Base-by-base conservation (phyloP, 2,329 filamentous ascomycete species). In the Aspergillus spinulosporus region DNA sequence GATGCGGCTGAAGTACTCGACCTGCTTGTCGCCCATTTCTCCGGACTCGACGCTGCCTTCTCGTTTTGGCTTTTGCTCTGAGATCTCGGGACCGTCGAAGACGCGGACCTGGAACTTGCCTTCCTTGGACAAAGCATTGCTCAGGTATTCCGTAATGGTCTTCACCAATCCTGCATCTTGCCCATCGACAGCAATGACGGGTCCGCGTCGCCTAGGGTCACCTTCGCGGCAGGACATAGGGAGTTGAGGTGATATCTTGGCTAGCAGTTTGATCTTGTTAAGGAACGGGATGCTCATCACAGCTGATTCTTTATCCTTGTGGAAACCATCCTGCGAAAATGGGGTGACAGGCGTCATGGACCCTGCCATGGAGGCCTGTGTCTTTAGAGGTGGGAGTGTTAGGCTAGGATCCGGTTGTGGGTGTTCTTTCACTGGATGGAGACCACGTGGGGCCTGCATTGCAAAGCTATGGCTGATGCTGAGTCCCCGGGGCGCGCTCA, bases 181-280 rank as follows among this genome's bases (percentile, higher is more conserved):
- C 1, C 92, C 92, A 72, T 97, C 93, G 31, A 97, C 78, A 0
- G 90, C 88, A 59, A 97, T 87, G 37, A 97, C 83, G 0, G 89
- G 84, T 0, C 93, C 92, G n/a, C 92, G 84, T 5, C 78, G 76
- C 63, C 65, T 78, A 4, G 63, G 57, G 14, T 48, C 56, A 7
- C 61, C 58, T 40, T 69, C 64, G 3, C 64, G 65, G 56, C 70
- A 71, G 29, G 66, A 64, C 1, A 66, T 64, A 4, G 76, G 74
- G 11, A 90, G 77, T 0, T 89, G 86, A 26, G 88, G 89, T 45
- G 88, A 88, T 62, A 97, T 90, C 59, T 85, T 86, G 12, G 85
- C 81, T 34, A 97, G 79, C 2, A 93, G 82, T 48, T 86, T 85
- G 64, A 96, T 84, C 72, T 96, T 96, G 62, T 86, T 85, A 44